Conservation (phyloP, 345 rosid genomes). For the Eutrema yunnanense region DNA sequence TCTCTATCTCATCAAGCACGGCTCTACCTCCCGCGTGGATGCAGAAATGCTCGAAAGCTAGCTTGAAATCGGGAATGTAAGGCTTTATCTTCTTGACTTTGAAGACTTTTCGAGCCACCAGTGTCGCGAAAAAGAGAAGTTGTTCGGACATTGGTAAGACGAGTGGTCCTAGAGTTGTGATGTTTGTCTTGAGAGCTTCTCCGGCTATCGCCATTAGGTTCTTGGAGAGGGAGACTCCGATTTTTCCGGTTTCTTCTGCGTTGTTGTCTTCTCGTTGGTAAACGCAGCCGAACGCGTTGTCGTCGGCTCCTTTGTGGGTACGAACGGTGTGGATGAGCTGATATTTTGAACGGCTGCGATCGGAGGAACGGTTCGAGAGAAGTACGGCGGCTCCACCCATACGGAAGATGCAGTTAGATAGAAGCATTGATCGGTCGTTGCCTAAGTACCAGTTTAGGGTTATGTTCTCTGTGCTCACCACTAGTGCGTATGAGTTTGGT, state of each 20-base stretch:
- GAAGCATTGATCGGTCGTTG: conserved; percentile 88
- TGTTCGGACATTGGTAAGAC: conserved; percentile 94
- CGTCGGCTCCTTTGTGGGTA: conserved; percentile 87
- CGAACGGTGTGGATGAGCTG: conserved; percentile 91
- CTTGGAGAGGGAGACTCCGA: conserved; percentile 82
- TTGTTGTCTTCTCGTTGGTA: conserved; percentile 75
- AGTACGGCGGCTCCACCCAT: conserved; percentile 97
- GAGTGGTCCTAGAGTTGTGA: conserved; percentile 82
- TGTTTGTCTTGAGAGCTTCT: conserved; percentile 86
- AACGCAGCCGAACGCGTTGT: conserved; percentile 62
- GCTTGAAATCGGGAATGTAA: conserved; percentile 76
- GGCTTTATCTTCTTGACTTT: conserved; percentile 64
- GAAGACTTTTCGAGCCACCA: conserved; percentile 64
- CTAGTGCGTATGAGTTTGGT: conserved; percentile 82
- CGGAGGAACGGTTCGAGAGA: conserved; percentile 64
- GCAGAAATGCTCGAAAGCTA: conserved; percentile 88
- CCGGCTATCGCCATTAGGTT: conserved; percentile 95
- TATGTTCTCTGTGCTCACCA: conserved; percentile 92
- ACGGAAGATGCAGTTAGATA: conserved; percentile 88
- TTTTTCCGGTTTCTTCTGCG: conserved; percentile 26
- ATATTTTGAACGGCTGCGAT: conserved; percentile 77
- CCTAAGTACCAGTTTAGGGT: conserved; percentile 88
- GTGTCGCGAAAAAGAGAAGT: conserved; percentile 56
- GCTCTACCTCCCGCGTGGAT: conserved; percentile 92
- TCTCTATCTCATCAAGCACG: conserved; percentile 82